Evolutionary conservation across 495 filamentous ascomycete species (phyloP).

Genomic region (Penicillium salamii): DNA sequence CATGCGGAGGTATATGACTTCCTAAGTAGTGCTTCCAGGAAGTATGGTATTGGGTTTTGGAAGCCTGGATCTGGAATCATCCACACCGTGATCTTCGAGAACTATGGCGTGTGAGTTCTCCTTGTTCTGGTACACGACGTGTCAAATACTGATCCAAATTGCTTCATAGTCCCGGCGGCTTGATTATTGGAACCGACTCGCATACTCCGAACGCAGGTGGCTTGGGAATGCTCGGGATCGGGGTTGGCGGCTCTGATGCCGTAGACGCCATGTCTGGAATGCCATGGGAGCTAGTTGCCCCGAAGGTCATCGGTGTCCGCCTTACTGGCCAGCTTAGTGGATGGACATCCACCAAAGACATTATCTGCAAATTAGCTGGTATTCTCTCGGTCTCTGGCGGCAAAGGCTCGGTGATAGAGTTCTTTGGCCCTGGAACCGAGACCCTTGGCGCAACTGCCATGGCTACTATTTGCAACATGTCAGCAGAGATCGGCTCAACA

Average conservation of each 20-base stretch:
- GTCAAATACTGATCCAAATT: neutral
- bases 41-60: slow-evolving; percentile 97
- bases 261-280: slow-evolving; percentile 89
- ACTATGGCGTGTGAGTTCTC: slow-evolving; percentile 64
- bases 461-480: slow-evolving; percentile 65
- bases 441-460: slow-evolving; percentile 53
- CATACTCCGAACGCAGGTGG: slow-evolving; percentile 92
- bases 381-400: slow-evolving; percentile 89
- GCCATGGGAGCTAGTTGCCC: slow-evolving; percentile 89
- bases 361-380: slow-evolving; percentile 88
- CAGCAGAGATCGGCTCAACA: slow-evolving; percentile 83
- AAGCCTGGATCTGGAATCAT: slow-evolving; percentile 82
- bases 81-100: slow-evolving; percentile 90
- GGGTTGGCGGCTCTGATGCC: slow-evolving; percentile 89
- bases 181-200: slow-evolving; percentile 90
- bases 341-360: slow-evolving; percentile 81
- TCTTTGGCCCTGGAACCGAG: slow-evolving; percentile 72
- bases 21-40: slow-evolving; percentile 78
- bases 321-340: slow-evolving; percentile 76
- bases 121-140: too few species aligned
- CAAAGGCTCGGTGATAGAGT: slow-evolving; percentile 85
- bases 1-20: slow-evolving; percentile 97
- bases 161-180: slow-evolving; percentile 61
- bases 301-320: slow-evolving; percentile 83
- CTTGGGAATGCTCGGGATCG: slow-evolving; percentile 84